Percentiles rank a stretch among this genome's conserved stretches.
Evolutionary conservation across 192 early-diverging fungal species (phyloP).

Genomic region (Coemansia interrupta): DNA sequence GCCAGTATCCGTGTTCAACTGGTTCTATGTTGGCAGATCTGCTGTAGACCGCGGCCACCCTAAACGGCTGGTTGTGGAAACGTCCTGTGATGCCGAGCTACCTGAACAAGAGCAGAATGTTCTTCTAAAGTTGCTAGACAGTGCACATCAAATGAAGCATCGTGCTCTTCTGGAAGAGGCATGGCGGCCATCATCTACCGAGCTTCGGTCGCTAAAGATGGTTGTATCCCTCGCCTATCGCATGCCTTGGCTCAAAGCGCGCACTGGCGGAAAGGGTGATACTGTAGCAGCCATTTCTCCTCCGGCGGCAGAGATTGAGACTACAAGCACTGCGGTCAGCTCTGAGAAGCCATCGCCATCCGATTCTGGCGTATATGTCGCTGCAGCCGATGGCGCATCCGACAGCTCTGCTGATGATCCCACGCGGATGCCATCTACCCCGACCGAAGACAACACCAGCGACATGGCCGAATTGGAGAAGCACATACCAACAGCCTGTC

Average conservation of each 20-base stretch:
- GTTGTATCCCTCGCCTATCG: constrained; percentile 62
- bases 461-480: constrained; percentile 4
- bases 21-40: constrained; percentile 72
- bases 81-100: constrained; percentile 50
- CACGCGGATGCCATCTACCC: neutral
- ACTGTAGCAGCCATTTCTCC: neutral
- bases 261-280: neutral
- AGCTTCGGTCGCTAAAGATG: constrained; percentile 69
- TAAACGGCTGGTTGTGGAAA: constrained; percentile 63
- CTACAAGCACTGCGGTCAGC: neutral
- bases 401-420: constrained; percentile 17
- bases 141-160: constrained; percentile 56
- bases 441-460: neutral
- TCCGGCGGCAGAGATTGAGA: neutral
- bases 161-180: constrained; percentile 63
- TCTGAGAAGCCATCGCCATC: neutral
- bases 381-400: constrained; percentile 7
- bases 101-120: constrained; percentile 51
- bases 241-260: constrained; percentile 69
- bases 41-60: constrained; percentile 61
- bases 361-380: neutral
- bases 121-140: constrained; percentile 58
- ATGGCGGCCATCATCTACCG: constrained; percentile 68
- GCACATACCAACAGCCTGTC: constrained; percentile 14
- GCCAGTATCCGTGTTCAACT: constrained; percentile 76